These are phyloP conservation scores for Haplosporangium sp. DNA, from an alignment of 371 early-diverging fungal genomes.

Conservation along the genomic window DNA sequence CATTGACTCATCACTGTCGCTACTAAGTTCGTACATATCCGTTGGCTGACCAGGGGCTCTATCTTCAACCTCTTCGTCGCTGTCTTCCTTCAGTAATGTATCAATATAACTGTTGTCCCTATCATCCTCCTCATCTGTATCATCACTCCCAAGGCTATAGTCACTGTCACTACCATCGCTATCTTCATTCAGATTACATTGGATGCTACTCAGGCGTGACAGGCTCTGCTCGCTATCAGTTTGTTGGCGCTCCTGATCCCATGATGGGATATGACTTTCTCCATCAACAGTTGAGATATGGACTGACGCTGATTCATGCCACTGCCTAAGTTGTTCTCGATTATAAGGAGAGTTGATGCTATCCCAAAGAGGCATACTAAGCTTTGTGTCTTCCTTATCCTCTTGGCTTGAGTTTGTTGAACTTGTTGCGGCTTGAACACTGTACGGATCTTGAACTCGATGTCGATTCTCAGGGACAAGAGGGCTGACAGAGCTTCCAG, in stretches of 20 bases:
- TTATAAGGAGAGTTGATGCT: conserved; percentile 40
- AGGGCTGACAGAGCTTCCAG: conserved; percentile 17
- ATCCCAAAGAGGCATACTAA: conserved; percentile 55
- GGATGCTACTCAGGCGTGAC: conserved; percentile 36
- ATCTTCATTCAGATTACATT: conserved; percentile 15
- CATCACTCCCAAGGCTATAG: conserved; percentile 10
- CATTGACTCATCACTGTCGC: conserved; percentile 36
- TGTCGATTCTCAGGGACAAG: conserved; percentile 17
- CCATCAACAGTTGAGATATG: conserved; percentile 19
- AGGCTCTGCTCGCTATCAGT: neutral
- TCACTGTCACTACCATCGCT: conserved; percentile 17
- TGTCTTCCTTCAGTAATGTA: conserved; percentile 20
- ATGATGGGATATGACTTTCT: conserved; percentile 6
- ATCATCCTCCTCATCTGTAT: conserved; percentile 14
- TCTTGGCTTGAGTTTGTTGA: neutral
- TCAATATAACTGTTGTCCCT: conserved; percentile 15
- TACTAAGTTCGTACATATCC: conserved; percentile 35
- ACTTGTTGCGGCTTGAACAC: neutral
- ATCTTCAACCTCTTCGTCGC: conserved; percentile 7
- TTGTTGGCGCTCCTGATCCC: conserved; percentile 24
- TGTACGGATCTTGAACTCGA: neutral
- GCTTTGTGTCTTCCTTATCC: conserved; percentile 1
- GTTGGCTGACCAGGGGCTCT: neutral
- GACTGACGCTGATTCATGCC: conserved; percentile 23
- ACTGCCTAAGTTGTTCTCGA: conserved; percentile 19